Evolutionary conservation across 176 grass and related monocot species (phyloP), one percentile per base, ranked within the genome.

Genomic region (Juncus effusus): DNA sequence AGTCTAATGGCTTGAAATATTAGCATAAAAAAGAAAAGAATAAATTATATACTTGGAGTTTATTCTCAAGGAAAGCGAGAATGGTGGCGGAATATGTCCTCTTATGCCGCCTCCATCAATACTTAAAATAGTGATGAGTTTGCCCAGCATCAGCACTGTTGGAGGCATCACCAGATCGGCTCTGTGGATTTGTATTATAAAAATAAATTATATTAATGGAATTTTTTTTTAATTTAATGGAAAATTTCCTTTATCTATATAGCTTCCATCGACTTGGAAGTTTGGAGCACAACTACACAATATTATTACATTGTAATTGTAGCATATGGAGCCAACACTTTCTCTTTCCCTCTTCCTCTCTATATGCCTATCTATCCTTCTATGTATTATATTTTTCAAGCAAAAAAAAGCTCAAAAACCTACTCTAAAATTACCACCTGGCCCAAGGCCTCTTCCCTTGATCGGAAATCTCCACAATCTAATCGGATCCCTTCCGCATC

Each of bases 61-160:
- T 74, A 35, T 62, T n/a, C 72, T 91, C 88, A 50, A 87, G 88
- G 35, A 37, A 81, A 11, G 38, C 60, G n/a, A 91, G 69, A 70
- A 91, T 78, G 40, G 80, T 86, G 0, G 77, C 74, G 88, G 88
- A 42, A 87, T 91, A 36, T 86, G 68, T 0, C 88, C 88, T 4
- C 88, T 75, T 65, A 91, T 82, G 54, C 88, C 88, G 51, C 88
- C 88, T 35, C 84, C 88, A 28, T 91, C 88, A 59, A 91, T 91
- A 66, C 83, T 84, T 28, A 91, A 80, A 6, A 84, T 6, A 2
- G 88, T 91, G 65, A 91, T 50, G 28, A 80, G 77, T 54, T 67
- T 61, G 12, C 88, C 84, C 5, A 62, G 63, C 40, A 5, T n/a
- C 5, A 4, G 4, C 19, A 28, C 19, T 16, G 40, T 3, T n/a